Percentiles rank a stretch among this genome's conserved stretches.
Conservation (phyloP, 1,139 yeast genomes). For the Candida glucosophila region DNA sequence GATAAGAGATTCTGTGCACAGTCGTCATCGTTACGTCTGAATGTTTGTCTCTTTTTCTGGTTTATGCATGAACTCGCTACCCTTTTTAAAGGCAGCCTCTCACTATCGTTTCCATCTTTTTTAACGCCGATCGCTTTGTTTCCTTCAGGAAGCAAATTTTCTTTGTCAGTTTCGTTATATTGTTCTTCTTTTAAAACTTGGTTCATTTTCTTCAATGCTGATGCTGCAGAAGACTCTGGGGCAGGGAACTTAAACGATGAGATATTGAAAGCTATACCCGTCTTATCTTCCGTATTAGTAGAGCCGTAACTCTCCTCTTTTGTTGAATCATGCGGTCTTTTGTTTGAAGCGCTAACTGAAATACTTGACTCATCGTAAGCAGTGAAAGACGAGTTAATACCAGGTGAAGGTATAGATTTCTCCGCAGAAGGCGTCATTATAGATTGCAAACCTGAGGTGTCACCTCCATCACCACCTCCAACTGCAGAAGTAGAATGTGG, state of each 20-base stretch:
- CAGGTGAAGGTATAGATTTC: too few species aligned
- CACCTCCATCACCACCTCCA: conserved; percentile 2
- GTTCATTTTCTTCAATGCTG: conserved; percentile 5
- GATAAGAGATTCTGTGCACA: conserved; percentile 36
- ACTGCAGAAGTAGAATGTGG: conserved; percentile 13
- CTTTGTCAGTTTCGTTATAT: conserved; percentile 9
- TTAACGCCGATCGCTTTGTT: conserved; percentile 1
- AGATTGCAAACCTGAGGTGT: too few species aligned
- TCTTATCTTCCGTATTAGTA: conserved; percentile 10
- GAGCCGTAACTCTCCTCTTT: conserved; percentile 25
- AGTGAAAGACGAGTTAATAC: conserved; percentile 9
- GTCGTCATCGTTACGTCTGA: conserved; percentile 16
- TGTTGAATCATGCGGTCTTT: conserved; percentile 29
- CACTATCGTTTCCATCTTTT: background rate
- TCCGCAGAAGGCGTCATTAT: background rate
- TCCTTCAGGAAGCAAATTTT: conserved; percentile 6
- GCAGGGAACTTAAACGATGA: too few species aligned
- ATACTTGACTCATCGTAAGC: conserved; percentile 9
- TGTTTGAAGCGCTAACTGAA: conserved; percentile 27
- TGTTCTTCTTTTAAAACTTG: conserved; percentile 5
- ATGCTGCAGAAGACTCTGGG: too few species aligned
- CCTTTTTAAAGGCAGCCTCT: conserved; percentile 5
- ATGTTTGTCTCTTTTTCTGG: conserved; percentile 4
- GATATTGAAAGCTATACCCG: background rate
- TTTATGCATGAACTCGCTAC: conserved; percentile 1